Evolutionary conservation across 2,329 filamentous ascomycete species (phyloP), one percentile per base, ranked within the genome.

Genomic region (Orbilia javanica): DNA sequence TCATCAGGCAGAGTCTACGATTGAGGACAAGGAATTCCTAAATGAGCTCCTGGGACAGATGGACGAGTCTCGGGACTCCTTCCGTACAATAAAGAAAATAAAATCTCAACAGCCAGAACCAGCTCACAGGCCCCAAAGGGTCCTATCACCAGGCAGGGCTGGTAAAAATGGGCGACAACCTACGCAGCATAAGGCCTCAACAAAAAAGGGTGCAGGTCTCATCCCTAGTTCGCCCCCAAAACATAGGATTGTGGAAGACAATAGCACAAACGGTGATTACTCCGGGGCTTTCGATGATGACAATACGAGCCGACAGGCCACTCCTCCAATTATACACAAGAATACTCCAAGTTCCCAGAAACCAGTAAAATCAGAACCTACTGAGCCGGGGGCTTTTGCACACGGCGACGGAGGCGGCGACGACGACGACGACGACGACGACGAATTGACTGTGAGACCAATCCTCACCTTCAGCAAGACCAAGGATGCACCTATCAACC

Each of bases 11-110:
- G 67, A 78, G 63, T 70, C 70, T 20, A 96, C 93, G 4, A 91
- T 94, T 81, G 95, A 93, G 80, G 95, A 98, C 82, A 92, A 93
- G 72, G 91, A 92, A 71, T 99, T 98, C 84, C 89, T 99, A 84
- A 89, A 90, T 18, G 90, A 91, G 82, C 88, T 99, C 1, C 89
- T 99, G 0, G 93, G 90, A 77, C 93, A 97, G 84, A 92, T 99
- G 69, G 93, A 97, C 83, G 89, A 72, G 39, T 34, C 60, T 7
- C 66, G 53, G 3, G 74, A 78, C 36, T 20, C 50, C 4, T 66
- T 78, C 25, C 36, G 74, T 7, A 78, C 67, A n/a, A 44, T 42
- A 0, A 78, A 78, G 39, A 78, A 78, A 15, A n/a, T 78, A 34
- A 78, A 78, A 22, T 67, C 74, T 10, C 66, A 57, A 13, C 57